phyloP scores from a whole-genome alignment of 2,329 filamentous ascomycete species.

The Epichloe festucae region DNA sequence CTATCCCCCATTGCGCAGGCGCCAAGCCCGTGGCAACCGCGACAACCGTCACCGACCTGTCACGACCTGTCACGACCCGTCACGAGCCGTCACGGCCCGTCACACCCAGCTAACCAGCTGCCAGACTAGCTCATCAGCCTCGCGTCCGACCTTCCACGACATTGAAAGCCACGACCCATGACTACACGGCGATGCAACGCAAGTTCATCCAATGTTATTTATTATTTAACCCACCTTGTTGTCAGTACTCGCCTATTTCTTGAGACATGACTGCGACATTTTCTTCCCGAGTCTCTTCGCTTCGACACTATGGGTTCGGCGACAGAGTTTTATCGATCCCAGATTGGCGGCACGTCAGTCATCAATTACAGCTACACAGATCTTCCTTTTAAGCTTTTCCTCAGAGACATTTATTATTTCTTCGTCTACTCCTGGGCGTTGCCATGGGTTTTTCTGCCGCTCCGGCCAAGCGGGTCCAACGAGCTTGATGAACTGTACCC shows the following conservation, averaged over 20 bases:
- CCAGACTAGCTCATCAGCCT: not conserved
- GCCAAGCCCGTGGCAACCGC: not conserved
- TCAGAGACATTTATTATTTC: conserved; percentile 42
- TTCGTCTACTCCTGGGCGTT: conserved; percentile 42
- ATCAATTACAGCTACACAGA: conserved; percentile 51
- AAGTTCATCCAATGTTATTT: not conserved
- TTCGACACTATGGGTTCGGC: conserved; percentile 1
- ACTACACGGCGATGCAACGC: not conserved
- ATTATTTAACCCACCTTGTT: not conserved
- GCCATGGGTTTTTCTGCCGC: conserved; percentile 48
- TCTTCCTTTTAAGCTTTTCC: conserved; percentile 35
- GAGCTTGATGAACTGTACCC: conserved; percentile 52
- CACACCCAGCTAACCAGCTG: not conserved
- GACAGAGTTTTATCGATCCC: conserved; percentile 44
- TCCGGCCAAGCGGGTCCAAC: conserved; percentile 37
- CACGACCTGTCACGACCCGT: not conserved
- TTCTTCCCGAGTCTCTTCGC: not conserved
- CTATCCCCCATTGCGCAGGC: too few species aligned
- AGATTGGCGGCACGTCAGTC: conserved; percentile 42
- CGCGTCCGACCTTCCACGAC: not conserved
- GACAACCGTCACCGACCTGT: not conserved
- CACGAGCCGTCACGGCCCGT: not conserved
- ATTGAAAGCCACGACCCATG: not conserved
- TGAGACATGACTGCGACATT: not conserved
- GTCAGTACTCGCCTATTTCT: not conserved